Evolutionary conservation across 345 rosid species (phyloP).

Genomic region (Eucalyptus cloeziana): DNA sequence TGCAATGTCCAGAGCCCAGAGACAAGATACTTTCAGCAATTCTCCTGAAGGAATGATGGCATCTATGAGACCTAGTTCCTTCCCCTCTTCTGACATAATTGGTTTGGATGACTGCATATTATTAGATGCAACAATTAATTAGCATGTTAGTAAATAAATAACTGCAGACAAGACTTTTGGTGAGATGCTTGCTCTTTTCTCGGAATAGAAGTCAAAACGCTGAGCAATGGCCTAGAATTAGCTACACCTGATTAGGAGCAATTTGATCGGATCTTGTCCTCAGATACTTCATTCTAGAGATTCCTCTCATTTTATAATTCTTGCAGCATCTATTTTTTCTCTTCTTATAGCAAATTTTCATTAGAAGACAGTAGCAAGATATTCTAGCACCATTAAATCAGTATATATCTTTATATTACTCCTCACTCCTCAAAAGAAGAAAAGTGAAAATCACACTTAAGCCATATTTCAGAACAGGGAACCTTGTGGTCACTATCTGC

Average conservation of each 20-base stretch:
- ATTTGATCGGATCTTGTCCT: not conserved
- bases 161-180: not conserved
- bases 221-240: not conserved
- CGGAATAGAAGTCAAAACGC: not conserved
- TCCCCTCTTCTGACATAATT: slow-evolving; percentile 79
- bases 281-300: not conserved
- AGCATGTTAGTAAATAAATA: not conserved
- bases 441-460: not conserved
- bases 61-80: slow-evolving; percentile 77
- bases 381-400: not conserved
- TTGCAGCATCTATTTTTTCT: not conserved
- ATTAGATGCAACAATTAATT: not conserved
- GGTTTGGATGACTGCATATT: slow-evolving; percentile 70
- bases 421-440: not conserved
- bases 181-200: not conserved
- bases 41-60: slow-evolving; percentile 64
- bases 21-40: slow-evolving; percentile 59
- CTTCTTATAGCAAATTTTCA: not conserved
- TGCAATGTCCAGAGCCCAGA: slow-evolving; percentile 82
- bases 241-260: not conserved
- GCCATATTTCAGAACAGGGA: not conserved
- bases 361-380: not conserved
- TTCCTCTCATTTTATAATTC: not conserved
- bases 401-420: not conserved
- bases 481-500: not conserved